phyloP scores from a whole-genome alignment of 805 yeast genomes.

The Groenewaldozyma salmanticensis region DNA sequence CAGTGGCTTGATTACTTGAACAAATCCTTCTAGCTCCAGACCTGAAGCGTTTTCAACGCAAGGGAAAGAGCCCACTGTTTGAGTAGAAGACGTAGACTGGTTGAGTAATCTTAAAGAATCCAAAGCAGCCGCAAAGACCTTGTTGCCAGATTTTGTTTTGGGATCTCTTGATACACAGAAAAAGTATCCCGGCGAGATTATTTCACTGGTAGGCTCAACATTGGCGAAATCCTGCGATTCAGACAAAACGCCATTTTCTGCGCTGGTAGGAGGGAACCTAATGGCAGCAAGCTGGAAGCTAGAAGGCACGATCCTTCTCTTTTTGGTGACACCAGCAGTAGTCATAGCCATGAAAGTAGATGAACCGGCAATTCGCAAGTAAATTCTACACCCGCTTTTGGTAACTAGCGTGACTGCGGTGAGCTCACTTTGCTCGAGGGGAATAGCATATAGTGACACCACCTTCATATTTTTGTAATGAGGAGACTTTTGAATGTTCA shows the following conservation, averaged over 20 bases:
- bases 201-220: constrained; percentile 49
- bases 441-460: constrained; percentile 51
- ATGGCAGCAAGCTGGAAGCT: constrained; percentile 31
- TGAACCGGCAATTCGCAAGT: constrained; percentile 40
- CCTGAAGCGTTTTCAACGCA: constrained; percentile 77
- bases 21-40: constrained; percentile 47
- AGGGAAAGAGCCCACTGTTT: constrained; percentile 18
- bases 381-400: constrained; percentile 72
- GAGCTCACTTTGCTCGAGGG: constrained; percentile 55
- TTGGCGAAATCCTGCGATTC: constrained; percentile 24
- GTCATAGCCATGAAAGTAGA: constrained; percentile 12
- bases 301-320: constrained; percentile 18
- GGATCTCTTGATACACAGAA: constrained; percentile 46
- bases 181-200: constrained; percentile 81
- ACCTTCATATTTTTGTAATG: constrained; percentile 25
- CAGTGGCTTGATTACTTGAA: constrained; percentile 66
- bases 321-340: background rate
- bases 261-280: constrained; percentile 35
- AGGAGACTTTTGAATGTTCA: background rate
- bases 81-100: constrained; percentile 26
- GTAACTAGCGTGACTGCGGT: constrained; percentile 72
- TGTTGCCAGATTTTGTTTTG: constrained; percentile 24
- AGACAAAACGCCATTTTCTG: background rate
- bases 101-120: constrained; percentile 74
- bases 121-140: constrained; percentile 65